A percentile compares a stretch with the other conserved stretches of the same genome.
These are phyloP conservation scores for Citropsis articulata DNA, from an alignment of 345 rosid genomes.

Conservation along the genomic window DNA sequence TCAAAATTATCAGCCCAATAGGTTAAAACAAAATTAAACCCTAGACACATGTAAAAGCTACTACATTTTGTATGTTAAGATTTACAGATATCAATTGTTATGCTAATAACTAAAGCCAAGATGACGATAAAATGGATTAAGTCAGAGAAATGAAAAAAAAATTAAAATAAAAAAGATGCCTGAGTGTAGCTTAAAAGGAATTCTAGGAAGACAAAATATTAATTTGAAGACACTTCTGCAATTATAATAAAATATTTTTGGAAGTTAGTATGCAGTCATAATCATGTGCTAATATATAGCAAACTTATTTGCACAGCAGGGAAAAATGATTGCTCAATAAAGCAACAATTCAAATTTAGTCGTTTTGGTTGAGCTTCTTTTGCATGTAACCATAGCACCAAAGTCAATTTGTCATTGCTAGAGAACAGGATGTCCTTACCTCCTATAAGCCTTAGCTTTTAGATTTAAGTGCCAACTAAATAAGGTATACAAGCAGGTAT, in stretches of 20 bases:
- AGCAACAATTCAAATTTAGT: background rate
- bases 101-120: background rate
- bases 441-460: background rate
- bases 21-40: background rate
- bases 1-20: background rate
- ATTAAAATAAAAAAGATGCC: background rate
- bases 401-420: background rate
- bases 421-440: background rate
- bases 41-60: background rate
- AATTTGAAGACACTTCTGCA: background rate
- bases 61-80: background rate
- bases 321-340: slow-evolving; percentile 2
- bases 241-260: background rate
- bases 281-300: background rate
- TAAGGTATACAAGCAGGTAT: background rate
- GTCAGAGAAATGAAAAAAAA: background rate
- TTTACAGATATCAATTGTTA: background rate
- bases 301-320: background rate
- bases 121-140: background rate
- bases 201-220: background rate
- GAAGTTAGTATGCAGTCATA: background rate
- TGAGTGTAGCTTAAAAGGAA: background rate
- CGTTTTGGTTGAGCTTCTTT: background rate
- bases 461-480: background rate
- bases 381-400: background rate